phyloP scores from a whole-genome alignment of 495 filamentous ascomycete genomes.

The Tuber aestivum region DNA sequence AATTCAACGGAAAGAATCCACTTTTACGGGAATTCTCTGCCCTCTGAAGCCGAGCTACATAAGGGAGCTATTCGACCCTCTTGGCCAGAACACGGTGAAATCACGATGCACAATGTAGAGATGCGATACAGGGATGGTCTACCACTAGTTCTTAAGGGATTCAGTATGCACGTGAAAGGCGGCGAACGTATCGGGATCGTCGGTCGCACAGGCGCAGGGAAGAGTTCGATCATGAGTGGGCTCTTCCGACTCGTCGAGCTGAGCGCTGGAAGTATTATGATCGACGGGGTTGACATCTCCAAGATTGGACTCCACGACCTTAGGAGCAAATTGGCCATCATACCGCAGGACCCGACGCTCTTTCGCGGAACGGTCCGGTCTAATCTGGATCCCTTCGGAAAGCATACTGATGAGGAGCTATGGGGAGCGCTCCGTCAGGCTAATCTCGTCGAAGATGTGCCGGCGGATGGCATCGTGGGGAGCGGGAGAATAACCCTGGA shows the following conservation, averaged over 20 bases:
- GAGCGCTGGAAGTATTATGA: slow-evolving; percentile 72
- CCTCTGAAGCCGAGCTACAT: slow-evolving; percentile 79
- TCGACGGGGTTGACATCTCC: slow-evolving; percentile 85
- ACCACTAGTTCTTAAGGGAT: slow-evolving; percentile 73
- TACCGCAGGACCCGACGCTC: slow-evolving; percentile 91
- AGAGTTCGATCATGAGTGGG: slow-evolving; percentile 88
- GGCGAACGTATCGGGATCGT: slow-evolving; percentile 93
- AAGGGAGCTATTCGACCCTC: slow-evolving; percentile 54
- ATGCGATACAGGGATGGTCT: slow-evolving; percentile 85
- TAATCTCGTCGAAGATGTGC: slow-evolving; percentile 60
- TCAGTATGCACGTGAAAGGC: slow-evolving; percentile 69
- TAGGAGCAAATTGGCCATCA: slow-evolving; percentile 82
- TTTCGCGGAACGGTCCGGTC: slow-evolving; percentile 86
- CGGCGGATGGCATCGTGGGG: slow-evolving; percentile 42
- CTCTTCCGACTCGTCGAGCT: slow-evolving; percentile 88
- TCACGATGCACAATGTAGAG: slow-evolving; percentile 74
- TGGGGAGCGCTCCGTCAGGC: slow-evolving; percentile 81
- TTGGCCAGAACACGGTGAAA: slow-evolving; percentile 83
- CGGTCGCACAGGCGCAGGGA: slow-evolving; percentile 88
- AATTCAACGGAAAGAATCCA: slow-evolving; percentile 90
- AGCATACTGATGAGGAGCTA: slow-evolving; percentile 79
- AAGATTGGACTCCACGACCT: slow-evolving; percentile 80
- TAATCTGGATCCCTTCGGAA: slow-evolving; percentile 87
- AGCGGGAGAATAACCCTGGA: slow-evolving; percentile 70
- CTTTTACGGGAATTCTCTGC: slow-evolving; percentile 81